phyloP scores from a whole-genome alignment of 805 yeast species.

The Metschnikowia anglica region DNA sequence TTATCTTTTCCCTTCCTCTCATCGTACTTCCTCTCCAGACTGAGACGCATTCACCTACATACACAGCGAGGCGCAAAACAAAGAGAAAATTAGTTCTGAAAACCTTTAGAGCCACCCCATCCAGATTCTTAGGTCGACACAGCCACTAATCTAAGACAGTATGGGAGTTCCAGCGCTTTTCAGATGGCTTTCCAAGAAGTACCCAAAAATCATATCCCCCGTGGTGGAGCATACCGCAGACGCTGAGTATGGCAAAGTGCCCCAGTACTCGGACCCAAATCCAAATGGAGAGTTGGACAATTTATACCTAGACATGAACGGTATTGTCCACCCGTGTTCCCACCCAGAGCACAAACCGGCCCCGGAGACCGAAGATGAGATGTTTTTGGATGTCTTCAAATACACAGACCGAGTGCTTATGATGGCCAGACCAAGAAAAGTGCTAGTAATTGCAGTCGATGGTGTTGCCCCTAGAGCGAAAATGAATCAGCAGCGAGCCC shows the following conservation, averaged over 20 bases:
- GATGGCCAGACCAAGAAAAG: slow-evolving; percentile 94
- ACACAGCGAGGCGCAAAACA: slow-evolving; percentile 4
- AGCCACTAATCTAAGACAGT: background rate
- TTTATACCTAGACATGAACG: slow-evolving; percentile 94
- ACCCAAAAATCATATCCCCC: slow-evolving; percentile 91
- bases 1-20: background rate
- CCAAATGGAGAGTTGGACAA: slow-evolving; percentile 97
- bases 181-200: slow-evolving; percentile 91
- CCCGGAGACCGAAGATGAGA: slow-evolving; percentile 94
- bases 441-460: slow-evolving; percentile 93
- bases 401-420: slow-evolving; percentile 88
- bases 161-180: slow-evolving; percentile 99
- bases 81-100: slow-evolving; percentile 1
- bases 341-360: slow-evolving; percentile 97
- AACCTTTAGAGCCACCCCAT: background rate
- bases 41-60: slow-evolving; percentile 7
- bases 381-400: slow-evolving; percentile 89
- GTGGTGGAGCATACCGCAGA: slow-evolving; percentile 73
- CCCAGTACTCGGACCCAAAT: slow-evolving; percentile 67
- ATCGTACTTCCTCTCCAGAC: background rate
- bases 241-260: slow-evolving; percentile 29
- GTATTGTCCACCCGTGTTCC: slow-evolving; percentile 98
- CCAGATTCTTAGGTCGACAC: background rate
- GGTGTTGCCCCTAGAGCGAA: slow-evolving; percentile 99
- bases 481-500: slow-evolving; percentile 94